Evolutionary conservation across 805 yeast species (phyloP), one percentile per base, ranked within the genome.

Genomic region (Pichia thaimueangensis): DNA sequence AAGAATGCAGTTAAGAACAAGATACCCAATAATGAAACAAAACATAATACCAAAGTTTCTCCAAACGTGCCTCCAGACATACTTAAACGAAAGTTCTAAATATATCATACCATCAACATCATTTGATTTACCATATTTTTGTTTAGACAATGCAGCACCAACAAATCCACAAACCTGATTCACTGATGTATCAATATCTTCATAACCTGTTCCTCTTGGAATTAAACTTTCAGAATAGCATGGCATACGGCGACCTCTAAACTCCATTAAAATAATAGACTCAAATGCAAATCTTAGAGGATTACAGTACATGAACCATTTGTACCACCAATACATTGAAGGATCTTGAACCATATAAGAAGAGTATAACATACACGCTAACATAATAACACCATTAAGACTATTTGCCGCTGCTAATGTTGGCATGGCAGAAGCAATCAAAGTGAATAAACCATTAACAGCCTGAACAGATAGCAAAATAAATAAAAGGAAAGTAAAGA

Each of bases 11-110:
- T 57, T 52, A 23, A 62, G 45, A 3, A 37, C 27, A 25, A 72
- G 48, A 57, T 70, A 70, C 47, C 71, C 68, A 13, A 70, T 28
- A 30, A 65, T 58, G 51, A 67, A 72, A 7, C 57, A 71, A 51
- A 71, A 45, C 44, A 67, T 42, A 45, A 74, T 69, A 45, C 80
- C 95, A 43, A 82, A 70, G 58, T 86, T 83, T 66, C 95, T 78
- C 95, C 95, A 71, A 57, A 16, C 72, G 76, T 45, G 74, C 61
- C 40, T 71, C 58, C 74, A 73, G 69, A 23, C 19, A 65, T 80
- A 86, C 30, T 59, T 55, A 60, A 60, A 86, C 9, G 78, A 58
- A 3, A 53, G 53, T 5, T 48, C 47, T 16, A 78, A 43, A 51
- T 76, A 80, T 16, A 57, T 56, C 43, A 72, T 74, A 57, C 86